These are phyloP conservation scores for Globisporangium solare DNA, from an alignment of 352 stramenopile genomes.

Conservation along the genomic window DNA sequence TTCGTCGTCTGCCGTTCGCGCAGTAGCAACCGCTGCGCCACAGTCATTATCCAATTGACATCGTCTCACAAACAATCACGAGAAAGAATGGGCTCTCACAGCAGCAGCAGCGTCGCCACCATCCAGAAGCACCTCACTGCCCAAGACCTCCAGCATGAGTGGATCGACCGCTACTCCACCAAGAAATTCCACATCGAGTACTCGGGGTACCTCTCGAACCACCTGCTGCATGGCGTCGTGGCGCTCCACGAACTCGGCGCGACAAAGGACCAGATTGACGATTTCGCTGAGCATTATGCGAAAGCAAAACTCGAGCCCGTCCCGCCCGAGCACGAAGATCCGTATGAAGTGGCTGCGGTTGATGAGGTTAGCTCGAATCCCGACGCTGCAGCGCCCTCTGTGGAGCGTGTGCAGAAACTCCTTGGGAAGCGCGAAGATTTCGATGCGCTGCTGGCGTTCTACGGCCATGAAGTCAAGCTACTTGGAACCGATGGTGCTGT, in stretches of 20 bases:
- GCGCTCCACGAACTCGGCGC: slow-evolving; percentile 28
- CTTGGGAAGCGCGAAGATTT: slow-evolving; percentile 26
- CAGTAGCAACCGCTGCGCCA: too few species aligned
- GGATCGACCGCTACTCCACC: slow-evolving; percentile 27
- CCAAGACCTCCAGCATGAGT: slow-evolving; percentile 17
- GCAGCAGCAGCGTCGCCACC: neutral
- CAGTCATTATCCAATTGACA: too few species aligned
- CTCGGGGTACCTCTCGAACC: slow-evolving; percentile 30
- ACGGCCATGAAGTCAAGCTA: slow-evolving; percentile 24
- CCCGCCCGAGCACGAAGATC: slow-evolving; percentile 5
- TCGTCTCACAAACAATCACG: neutral
- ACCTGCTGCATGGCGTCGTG: slow-evolving; percentile 28
- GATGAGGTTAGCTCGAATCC: neutral
- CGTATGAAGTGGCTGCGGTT: slow-evolving; percentile 7
- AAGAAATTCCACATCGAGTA: slow-evolving; percentile 32
- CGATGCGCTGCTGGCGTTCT: slow-evolving; percentile 28
- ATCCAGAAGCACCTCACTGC: slow-evolving; percentile 3
- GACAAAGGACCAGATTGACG: slow-evolving; percentile 16
- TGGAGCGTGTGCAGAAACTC: slow-evolving; percentile 14
- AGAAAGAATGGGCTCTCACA: neutral
- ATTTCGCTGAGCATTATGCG: slow-evolving; percentile 20
- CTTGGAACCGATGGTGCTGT: slow-evolving; percentile 19
- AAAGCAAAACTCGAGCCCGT: slow-evolving; percentile 17
- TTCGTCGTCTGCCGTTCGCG: too few species aligned
- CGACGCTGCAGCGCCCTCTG: neutral